Evolutionary conservation across 306 rosid genomes (phyloP).

Genomic region (Fragaria iinumae): DNA sequence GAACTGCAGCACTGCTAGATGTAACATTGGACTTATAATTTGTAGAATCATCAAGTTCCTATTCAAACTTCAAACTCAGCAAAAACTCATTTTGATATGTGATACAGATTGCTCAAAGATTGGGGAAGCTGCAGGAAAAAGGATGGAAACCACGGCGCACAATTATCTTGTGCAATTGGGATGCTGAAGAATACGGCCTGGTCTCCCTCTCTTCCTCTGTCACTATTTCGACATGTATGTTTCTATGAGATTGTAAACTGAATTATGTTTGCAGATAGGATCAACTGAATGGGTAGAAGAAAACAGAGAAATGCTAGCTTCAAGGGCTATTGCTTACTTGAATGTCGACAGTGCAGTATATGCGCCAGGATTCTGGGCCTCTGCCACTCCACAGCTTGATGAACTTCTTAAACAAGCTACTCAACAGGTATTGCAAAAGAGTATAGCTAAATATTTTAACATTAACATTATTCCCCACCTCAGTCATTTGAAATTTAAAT

Average conservation of each 20-base stretch:
- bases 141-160: conserved; percentile 84
- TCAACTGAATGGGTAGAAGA: conserved; percentile 88
- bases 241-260: conserved; percentile 7
- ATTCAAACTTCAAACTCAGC: conserved; percentile 4
- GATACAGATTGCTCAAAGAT: conserved; percentile 55
- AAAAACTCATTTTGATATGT: conserved; percentile 18
- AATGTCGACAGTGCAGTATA: conserved; percentile 58
- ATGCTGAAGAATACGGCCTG: conserved; percentile 80
- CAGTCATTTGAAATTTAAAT: conserved; percentile 8
- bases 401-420: conserved; percentile 58
- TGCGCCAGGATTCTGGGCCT: conserved; percentile 47
- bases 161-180: conserved; percentile 72
- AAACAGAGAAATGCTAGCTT: conserved; percentile 65
- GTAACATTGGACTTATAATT: conserved; percentile 29
- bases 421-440: conserved; percentile 44
- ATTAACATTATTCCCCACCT: neutral
- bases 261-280: conserved; percentile 47
- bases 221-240: neutral
- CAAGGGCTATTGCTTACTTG: conserved; percentile 70
- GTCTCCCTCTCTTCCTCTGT: conserved; percentile 35
- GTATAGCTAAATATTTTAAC: neutral
- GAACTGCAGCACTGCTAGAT: conserved; percentile 72
- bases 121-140: conserved; percentile 53
- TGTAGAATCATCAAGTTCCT: conserved; percentile 4
- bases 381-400: conserved; percentile 80